Evolutionary conservation across 2,329 filamentous ascomycete species (phyloP), one percentile per base, ranked within the genome.

Genomic region (Microsporum audouinii): DNA sequence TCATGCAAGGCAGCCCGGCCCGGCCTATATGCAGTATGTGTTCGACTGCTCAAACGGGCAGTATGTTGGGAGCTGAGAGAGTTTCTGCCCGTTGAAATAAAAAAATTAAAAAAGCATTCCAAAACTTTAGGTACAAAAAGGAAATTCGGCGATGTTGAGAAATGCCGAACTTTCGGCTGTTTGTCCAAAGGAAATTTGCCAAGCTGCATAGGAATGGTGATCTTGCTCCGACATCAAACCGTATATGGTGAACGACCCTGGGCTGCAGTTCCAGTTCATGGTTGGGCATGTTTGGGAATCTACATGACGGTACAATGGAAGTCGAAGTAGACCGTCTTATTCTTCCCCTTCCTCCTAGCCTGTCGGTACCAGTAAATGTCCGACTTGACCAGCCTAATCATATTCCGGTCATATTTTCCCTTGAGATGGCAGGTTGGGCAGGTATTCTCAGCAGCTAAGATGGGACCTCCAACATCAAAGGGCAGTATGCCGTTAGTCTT

Each of bases 341-440:
- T 60, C 17, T 36, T 34, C 29, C 23, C 31, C 41, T 45, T 43
- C 29, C 57, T 31, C 14, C 38, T 12, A 45, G 57, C 12, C 17
- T 53, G 61, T 41, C 60, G 56, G 31, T 60, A 31, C 23, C 58
- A 49, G 43, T 62, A 58, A 34, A 23, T 45, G 56, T 64, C 61
- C 17, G 38, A 34, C 27, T 31, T 23, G 27, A 72, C 64, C 58
- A 73, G 66, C 36, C 71, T 62, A 3, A 67, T 68, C 47, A 63
- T 58, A 45, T 71, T 69, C 1, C 68, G 64, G 61, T 73, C 70
- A 60, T 73, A 73, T 7, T 68, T 64, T 6, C 66, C 70, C 39
- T 67, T 66, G 59, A 67, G 59, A 57, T 72, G 68, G 63, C 70
- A 72, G 23, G 65, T 65, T 3, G 72, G 72, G 61, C 72, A 74